These are phyloP conservation scores for Pelargonium nanum DNA, from an alignment of 345 rosid species.

Conservation along the genomic window DNA sequence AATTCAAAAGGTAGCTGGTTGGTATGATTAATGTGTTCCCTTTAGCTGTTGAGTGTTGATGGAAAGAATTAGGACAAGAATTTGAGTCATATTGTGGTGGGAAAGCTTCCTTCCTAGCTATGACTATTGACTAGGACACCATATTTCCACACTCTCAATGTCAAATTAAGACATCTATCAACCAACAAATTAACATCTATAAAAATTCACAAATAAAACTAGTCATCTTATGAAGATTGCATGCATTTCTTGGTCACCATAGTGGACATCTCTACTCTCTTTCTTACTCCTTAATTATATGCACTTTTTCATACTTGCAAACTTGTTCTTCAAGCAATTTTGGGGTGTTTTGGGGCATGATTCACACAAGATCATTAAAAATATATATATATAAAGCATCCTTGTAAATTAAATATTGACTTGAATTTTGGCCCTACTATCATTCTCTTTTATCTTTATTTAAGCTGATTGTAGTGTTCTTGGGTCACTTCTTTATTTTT, in stretches of 20 bases:
- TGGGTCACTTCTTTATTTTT: no score
- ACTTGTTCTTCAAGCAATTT: slow-evolving; percentile 16
- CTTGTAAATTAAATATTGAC: no score
- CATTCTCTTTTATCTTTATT: no score
- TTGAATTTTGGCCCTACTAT: no score
- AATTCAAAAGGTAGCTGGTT: slow-evolving; percentile 17
- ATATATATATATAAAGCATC: no score
- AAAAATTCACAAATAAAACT: neutral
- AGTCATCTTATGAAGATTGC: no score
- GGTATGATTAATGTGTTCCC: slow-evolving; percentile 14
- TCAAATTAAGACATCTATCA: no score
- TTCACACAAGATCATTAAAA: slow-evolving; percentile 7
- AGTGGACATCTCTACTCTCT: slow-evolving; percentile 1
- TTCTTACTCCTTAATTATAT: no score
- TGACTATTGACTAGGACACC: neutral
- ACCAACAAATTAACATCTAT: neutral
- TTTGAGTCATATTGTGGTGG: neutral
- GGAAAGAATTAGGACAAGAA: slow-evolving; percentile 1
- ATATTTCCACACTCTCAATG: neutral
- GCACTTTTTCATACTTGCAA: no score
- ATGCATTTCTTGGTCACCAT: slow-evolving; percentile 11
- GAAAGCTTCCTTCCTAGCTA: neutral
- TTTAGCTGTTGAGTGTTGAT: slow-evolving; percentile 12
- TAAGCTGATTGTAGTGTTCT: no score
- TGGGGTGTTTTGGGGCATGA: slow-evolving; percentile 5